These are phyloP conservation scores for Amyloporia xantha DNA, from an alignment of 768 basidiomycete genomes.

Conservation along the genomic window DNA sequence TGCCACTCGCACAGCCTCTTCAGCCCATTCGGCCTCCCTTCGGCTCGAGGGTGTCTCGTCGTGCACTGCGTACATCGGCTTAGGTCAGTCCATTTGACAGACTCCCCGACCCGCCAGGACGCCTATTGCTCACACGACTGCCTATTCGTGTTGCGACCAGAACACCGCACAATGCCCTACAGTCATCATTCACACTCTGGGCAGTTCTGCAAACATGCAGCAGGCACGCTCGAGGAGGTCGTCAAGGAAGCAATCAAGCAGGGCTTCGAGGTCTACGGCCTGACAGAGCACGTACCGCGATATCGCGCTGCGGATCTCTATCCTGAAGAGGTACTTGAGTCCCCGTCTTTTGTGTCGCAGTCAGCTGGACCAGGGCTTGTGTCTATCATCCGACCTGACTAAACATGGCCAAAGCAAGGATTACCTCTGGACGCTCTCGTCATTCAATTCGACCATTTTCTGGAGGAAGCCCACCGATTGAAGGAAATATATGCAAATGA, in stretches of 20 bases:
- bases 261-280: constrained; percentile 75
- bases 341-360: background rate
- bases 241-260: constrained; percentile 73
- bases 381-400: background rate
- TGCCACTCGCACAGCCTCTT: background rate
- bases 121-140: background rate
- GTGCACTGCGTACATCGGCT: too few species aligned
- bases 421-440: constrained; percentile 45
- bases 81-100: background rate
- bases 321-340: constrained; percentile 80
- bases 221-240: constrained; percentile 73
- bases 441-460: constrained; percentile 64
- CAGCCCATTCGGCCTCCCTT: too few species aligned
- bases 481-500: constrained; percentile 51
- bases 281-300: constrained; percentile 91
- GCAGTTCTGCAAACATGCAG: constrained; percentile 88
- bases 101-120: background rate
- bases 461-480: constrained; percentile 75
- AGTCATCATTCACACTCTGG: constrained; percentile 92
- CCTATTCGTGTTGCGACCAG: background rate
- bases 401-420: constrained; percentile 39
- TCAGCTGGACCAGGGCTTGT: constrained; percentile 3
- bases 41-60: too few species aligned
- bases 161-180: constrained; percentile 40
- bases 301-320: constrained; percentile 80